phyloP scores from a whole-genome alignment of 2,329 filamentous ascomycete species.

The Thelonectria olida region DNA sequence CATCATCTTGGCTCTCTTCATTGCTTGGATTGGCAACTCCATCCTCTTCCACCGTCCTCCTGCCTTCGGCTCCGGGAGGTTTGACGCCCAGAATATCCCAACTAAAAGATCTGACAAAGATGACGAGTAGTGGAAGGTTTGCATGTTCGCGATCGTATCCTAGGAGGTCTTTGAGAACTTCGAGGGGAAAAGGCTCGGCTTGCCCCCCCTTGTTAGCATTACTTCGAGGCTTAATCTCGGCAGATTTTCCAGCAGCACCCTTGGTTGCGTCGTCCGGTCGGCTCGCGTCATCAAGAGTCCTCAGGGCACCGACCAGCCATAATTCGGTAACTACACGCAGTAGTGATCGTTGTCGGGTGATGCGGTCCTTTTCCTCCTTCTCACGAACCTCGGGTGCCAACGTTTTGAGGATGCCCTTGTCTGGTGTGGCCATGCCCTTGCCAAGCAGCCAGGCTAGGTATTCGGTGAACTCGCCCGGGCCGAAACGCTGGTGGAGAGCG shows the following conservation, averaged over 20 bases:
- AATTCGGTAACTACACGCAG: conserved; percentile 92
- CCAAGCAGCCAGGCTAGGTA: conserved; percentile 93
- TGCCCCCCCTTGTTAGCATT: conserved; percentile 66
- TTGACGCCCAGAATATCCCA: conserved; percentile 94
- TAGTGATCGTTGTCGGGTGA: conserved; percentile 85
- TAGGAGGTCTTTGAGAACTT: conserved; percentile 96
- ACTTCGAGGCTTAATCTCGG: conserved; percentile 65
- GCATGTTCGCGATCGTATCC: conserved; percentile 92
- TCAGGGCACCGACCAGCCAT: conserved; percentile 90
- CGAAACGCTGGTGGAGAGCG: conserved; percentile 95
- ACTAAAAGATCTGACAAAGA: conserved; percentile 95
- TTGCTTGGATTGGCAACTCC: conserved; percentile 65
- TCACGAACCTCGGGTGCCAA: conserved; percentile 85
- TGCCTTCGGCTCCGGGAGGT: conserved; percentile 75
- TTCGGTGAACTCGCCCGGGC: conserved; percentile 87
- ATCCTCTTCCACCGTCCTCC: conserved; percentile 85
- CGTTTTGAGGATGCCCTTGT: conserved; percentile 83
- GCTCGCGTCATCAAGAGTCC: conserved; percentile 77
- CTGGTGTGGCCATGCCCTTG: conserved; percentile 88
- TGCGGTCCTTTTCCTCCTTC: conserved; percentile 93
- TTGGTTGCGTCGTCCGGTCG: conserved; percentile 71
- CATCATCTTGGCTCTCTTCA: conserved; percentile 52
- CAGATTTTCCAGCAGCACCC: conserved; percentile 70
- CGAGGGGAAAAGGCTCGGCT: conserved; percentile 91
- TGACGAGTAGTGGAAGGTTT: conserved; percentile 89